Conservation (phyloP, 495 filamentous ascomycete genomes). For the Diplogelasinospora grovesii region DNA sequence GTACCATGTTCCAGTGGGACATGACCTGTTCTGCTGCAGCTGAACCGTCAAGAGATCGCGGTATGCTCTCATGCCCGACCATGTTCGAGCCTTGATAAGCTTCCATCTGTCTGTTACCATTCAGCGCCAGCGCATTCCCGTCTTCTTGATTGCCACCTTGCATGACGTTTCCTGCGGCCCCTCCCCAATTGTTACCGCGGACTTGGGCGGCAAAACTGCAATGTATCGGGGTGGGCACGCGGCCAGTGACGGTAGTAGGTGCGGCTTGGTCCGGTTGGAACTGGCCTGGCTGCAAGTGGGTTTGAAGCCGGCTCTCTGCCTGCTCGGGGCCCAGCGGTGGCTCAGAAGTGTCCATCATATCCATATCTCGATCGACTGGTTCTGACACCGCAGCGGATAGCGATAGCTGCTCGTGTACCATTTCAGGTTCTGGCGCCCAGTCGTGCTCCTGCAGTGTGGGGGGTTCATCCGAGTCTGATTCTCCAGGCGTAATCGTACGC, state of each 20-base stretch:
- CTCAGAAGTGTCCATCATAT: slow-evolving; percentile 39
- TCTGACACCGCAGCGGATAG: slow-evolving; percentile 13
- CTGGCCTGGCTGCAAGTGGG: slow-evolving; percentile 25
- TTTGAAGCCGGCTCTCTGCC: slow-evolving; percentile 9
- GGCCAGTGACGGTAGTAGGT: slow-evolving; percentile 27
- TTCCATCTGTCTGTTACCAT: slow-evolving; percentile 22
- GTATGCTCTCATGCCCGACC: slow-evolving; percentile 22
- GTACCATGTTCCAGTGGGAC: slow-evolving; percentile 41
- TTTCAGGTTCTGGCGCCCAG: slow-evolving; percentile 25
- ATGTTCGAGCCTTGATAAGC: slow-evolving; percentile 16
- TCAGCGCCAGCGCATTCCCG: slow-evolving; percentile 31
- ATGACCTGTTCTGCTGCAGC: slow-evolving; percentile 21
- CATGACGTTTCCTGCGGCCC: slow-evolving; percentile 17
- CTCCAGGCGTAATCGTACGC: slow-evolving; percentile 29
- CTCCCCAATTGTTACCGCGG: slow-evolving; percentile 36
- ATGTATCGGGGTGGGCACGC: slow-evolving; percentile 51
- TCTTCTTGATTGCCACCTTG: slow-evolving; percentile 32
- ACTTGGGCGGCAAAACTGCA: slow-evolving; percentile 42
- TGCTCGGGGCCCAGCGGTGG: slow-evolving; percentile 7
- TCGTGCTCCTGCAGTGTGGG: slow-evolving; percentile 6
- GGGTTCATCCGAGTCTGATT: slow-evolving; percentile 29
- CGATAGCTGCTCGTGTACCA: slow-evolving; percentile 5
- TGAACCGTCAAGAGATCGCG: slow-evolving; percentile 31
- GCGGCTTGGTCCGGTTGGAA: slow-evolving; percentile 17
- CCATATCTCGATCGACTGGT: slow-evolving; percentile 45